Conservation (phyloP, 257 asterid species). For the Solanum peruvianum region DNA sequence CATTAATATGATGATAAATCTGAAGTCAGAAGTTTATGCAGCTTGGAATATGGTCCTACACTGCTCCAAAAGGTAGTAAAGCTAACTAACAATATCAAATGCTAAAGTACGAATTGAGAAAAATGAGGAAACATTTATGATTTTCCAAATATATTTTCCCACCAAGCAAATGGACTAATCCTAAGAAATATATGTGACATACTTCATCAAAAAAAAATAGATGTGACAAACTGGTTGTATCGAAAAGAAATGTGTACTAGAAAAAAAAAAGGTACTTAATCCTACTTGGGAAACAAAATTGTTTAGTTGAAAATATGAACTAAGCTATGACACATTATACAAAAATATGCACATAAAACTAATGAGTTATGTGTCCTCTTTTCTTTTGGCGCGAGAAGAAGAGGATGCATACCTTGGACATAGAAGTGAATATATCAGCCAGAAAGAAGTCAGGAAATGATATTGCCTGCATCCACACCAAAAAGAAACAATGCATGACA, state of each 20-base stretch:
- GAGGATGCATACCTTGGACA: conserved; percentile 80
- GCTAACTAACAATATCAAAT: neutral
- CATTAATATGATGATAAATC: conserved; percentile 1
- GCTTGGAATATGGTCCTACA: neutral
- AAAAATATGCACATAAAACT: neutral
- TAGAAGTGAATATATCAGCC: conserved; percentile 94
- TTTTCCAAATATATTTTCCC: neutral
- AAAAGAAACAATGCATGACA: neutral
- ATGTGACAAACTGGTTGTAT: neutral
- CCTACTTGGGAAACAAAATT: neutral
- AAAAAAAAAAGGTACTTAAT: neutral
- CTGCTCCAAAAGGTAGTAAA: neutral
- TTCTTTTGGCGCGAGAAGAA: neutral
- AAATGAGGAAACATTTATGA: neutral
- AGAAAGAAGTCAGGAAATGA: conserved; percentile 89
- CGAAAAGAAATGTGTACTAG: neutral
- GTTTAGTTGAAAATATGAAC: neutral
- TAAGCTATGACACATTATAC: conserved; percentile 1
- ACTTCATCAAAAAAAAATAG: neutral
- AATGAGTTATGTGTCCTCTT: neutral
- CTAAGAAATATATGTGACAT: neutral
- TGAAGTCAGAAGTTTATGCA: neutral
- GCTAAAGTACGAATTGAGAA: neutral
- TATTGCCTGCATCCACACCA: conserved; percentile 53
- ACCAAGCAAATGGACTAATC: neutral